phyloP scores from a whole-genome alignment of 1,139 yeast species.

The Saccharomyces hybrid region DNA sequence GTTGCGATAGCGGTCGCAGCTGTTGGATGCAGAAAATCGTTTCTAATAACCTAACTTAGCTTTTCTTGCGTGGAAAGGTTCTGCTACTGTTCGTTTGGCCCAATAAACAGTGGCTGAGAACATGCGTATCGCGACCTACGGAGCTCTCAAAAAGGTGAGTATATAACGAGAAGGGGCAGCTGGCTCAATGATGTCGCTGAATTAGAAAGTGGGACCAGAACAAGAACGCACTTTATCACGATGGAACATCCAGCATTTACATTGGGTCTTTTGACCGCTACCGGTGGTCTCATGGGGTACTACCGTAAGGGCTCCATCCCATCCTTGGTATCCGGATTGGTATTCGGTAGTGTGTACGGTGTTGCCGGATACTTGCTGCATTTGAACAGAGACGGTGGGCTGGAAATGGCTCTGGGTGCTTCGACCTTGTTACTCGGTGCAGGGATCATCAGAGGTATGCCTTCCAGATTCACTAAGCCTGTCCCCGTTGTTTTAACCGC shows the following conservation, averaged over 20 bases:
- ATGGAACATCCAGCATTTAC: slow-evolving; percentile 77
- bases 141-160: not conserved
- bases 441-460: slow-evolving; percentile 61
- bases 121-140: not conserved
- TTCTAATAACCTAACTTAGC: too few relatives aligned
- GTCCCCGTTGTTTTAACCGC: slow-evolving; percentile 61
- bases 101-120: not conserved
- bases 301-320: slow-evolving; percentile 58
- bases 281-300: slow-evolving; percentile 71
- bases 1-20: too few relatives aligned
- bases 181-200: not conserved
- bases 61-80: too few relatives aligned
- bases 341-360: slow-evolving; percentile 64
- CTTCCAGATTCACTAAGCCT: slow-evolving; percentile 57
- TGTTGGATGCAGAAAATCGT: too few relatives aligned
- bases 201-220: slow-evolving; percentile 2
- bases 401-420: slow-evolving; percentile 71
- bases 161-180: not conserved
- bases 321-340: slow-evolving; percentile 70
- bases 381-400: slow-evolving; percentile 69
- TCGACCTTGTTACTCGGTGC: slow-evolving; percentile 60
- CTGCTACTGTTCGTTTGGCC: not conserved
- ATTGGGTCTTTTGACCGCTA: slow-evolving; percentile 62
- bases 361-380: slow-evolving; percentile 70
- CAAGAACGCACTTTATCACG: slow-evolving; percentile 3